A percentile compares a stretch with the other conserved stretches of the same genome.
These are phyloP conservation scores for Fusarium neocosmosporiellum DNA, from an alignment of 2,329 filamentous ascomycete species.

Conservation along the genomic window DNA sequence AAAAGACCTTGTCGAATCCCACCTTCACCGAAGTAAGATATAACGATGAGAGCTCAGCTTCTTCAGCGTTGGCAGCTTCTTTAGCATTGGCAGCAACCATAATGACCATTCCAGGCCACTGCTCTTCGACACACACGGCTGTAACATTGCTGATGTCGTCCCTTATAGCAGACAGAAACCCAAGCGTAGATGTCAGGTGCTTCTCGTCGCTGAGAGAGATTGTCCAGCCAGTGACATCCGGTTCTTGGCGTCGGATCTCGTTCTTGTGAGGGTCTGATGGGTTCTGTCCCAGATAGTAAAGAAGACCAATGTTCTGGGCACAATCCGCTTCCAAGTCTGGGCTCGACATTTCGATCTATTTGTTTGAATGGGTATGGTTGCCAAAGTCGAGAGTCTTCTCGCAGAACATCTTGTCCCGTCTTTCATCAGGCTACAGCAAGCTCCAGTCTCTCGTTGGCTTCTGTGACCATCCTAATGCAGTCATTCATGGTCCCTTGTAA, in stretches of 20 bases:
- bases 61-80: conserved; percentile 29
- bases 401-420: not conserved
- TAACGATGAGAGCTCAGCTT: not conserved
- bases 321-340: not conserved
- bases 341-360: not conserved
- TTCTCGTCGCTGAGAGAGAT: conserved; percentile 31
- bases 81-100: conserved; percentile 36
- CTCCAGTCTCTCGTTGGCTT: not conserved
- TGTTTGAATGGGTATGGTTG: not conserved
- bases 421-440: not conserved
- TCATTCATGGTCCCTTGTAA: not conserved
- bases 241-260: not conserved
- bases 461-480: not conserved
- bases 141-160: conserved; percentile 19
- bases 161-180: conserved; percentile 31
- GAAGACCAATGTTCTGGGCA: conserved; percentile 28
- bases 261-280: too few species aligned
- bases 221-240: not conserved
- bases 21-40: conserved; percentile 26
- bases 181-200: conserved; percentile 25
- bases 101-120: conserved; percentile 2
- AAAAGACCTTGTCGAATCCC: conserved; percentile 31
- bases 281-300: conserved; percentile 11
- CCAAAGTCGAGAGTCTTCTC: not conserved
- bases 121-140: conserved; percentile 36